Percentiles rank a stretch among this genome's conserved stretches.
Evolutionary conservation across 208 protist genomes (phyloP).

Genomic region (Acanthamoeba pearcei): DNA sequence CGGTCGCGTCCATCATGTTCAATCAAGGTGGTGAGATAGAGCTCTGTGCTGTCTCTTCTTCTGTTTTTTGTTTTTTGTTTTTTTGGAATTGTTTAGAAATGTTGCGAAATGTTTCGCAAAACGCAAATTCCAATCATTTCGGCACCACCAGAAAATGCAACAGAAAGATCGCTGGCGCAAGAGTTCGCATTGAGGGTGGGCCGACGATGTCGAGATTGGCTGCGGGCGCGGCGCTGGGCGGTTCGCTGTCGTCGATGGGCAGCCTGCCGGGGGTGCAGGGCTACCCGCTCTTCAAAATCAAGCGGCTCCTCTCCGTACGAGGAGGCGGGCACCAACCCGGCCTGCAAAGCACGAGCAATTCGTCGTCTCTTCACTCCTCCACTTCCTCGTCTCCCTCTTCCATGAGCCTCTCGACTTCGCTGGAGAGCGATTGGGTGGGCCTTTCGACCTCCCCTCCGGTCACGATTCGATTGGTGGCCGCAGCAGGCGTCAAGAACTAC

Average conservation of each 20-base stretch:
- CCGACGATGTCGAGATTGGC: background rate
- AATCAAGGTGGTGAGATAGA: no score
- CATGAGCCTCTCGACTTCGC: background rate
- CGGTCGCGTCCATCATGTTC: background rate
- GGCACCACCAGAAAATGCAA: background rate
- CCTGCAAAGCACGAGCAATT: background rate
- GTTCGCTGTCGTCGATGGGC: background rate
- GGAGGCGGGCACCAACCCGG: background rate
- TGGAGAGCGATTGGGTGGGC: background rate
- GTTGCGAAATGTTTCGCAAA: no score
- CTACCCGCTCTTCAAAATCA: slow-evolving; percentile 22
- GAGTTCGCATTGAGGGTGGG: background rate
- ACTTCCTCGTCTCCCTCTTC: background rate
- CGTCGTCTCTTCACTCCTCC: background rate
- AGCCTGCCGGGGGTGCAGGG: slow-evolving; percentile 28
- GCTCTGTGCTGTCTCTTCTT: no score
- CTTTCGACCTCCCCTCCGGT: background rate
- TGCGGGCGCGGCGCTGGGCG: background rate
- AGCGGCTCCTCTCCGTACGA: slow-evolving; percentile 9
- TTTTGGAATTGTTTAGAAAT: no score
- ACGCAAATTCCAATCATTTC: no score
- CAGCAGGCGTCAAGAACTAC: background rate
- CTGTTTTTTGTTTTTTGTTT: no score
- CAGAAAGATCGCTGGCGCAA: background rate
- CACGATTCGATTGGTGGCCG: background rate